Conservation (phyloP, 768 basidiomycete genomes). For the Boletus vinaceobasis region DNA sequence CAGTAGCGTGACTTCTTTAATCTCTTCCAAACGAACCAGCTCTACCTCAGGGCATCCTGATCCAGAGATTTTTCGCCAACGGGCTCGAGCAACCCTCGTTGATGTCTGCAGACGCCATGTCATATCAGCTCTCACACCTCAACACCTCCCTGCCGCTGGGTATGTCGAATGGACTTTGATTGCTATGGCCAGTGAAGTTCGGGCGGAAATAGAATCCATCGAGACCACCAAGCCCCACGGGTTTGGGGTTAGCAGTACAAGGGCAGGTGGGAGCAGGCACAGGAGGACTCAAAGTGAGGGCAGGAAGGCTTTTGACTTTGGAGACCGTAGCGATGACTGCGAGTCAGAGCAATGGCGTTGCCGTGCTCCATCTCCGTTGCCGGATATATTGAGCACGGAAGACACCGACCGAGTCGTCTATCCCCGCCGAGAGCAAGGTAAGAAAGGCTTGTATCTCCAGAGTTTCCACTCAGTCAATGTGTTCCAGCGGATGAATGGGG, state of each 20-base stretch:
- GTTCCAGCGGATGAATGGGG: constrained; percentile 30
- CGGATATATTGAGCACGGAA: constrained; percentile 8
- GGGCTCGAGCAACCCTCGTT: constrained; percentile 64
- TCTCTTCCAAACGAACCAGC: constrained; percentile 15
- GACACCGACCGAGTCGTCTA: constrained; percentile 28
- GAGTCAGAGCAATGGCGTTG: constrained; percentile 21
- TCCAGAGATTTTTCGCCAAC: constrained; percentile 48
- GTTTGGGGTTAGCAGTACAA: not conserved
- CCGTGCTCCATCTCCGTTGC: constrained; percentile 29
- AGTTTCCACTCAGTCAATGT: constrained; percentile 5
- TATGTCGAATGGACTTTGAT: constrained; percentile 33
- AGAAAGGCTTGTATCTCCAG: not conserved
- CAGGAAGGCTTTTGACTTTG: constrained; percentile 38
- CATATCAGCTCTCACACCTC: constrained; percentile 44
- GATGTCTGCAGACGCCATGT: constrained; percentile 65
- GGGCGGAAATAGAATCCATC: constrained; percentile 16
- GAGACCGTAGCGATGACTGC: constrained; percentile 13
- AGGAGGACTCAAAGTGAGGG: constrained; percentile 45
- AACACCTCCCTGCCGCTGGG: constrained; percentile 33
- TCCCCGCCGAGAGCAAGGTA: constrained; percentile 27
- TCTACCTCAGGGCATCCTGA: constrained; percentile 11
- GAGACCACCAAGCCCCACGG: constrained; percentile 2
- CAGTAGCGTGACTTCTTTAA: constrained; percentile 27
- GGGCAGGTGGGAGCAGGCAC: constrained; percentile 38
- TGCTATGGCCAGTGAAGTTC: constrained; percentile 19